Base-by-base conservation (phyloP, 2,329 filamentous ascomycete genomes). In the Arthrinium phaeospermum region DNA sequence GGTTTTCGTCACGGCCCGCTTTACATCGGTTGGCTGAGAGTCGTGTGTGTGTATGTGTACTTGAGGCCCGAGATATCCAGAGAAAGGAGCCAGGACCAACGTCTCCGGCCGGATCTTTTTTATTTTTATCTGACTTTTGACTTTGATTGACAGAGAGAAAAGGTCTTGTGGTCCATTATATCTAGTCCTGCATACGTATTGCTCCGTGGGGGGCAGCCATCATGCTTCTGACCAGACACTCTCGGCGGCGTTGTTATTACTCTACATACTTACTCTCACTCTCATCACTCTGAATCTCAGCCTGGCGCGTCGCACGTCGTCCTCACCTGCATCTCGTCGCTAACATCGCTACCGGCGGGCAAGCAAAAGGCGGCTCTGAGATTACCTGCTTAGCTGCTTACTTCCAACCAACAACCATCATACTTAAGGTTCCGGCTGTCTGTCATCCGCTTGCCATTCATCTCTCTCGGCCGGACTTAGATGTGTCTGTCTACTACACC, bases 181-280 rank as follows among this genome's bases (percentile, higher is more conserved):
- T 41, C 19, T 64, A 61, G n/a, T 37, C 12, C 19, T 34, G 34
- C 27, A 27, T 61, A n/a, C 10, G 34, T 19, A 14, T 57, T 64
- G 57, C 57, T 64, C 57, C 57, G 34, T n/a, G 34, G 34, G 57
- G 53, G 57, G 57, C 57, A 64, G 57, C 34, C 57, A 64, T 41
- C 57, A 64, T 64, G 57, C 57, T 64, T 64, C 57, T 64, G 57
- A 64, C 57, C 41, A 41, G 57, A 61, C 57, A 64, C 19, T 41
- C 22, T n/a, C 19, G 34, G 3, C 57, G 22, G 57, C 14, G 57
- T 41, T 64, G 30, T 64, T 41, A 64, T 64, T 64, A 64, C 34
- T 64, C 53, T 57, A 34, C 30, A 30, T 57, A 57, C 53, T n/a
- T 41, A 13, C 30, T 12, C 19, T 19, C 6, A 61, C 27, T 49